Evolutionary conservation across 2,329 filamentous ascomycete species (phyloP), one percentile per base, ranked within the genome.

Genomic region (Calonectria ilicicola): DNA sequence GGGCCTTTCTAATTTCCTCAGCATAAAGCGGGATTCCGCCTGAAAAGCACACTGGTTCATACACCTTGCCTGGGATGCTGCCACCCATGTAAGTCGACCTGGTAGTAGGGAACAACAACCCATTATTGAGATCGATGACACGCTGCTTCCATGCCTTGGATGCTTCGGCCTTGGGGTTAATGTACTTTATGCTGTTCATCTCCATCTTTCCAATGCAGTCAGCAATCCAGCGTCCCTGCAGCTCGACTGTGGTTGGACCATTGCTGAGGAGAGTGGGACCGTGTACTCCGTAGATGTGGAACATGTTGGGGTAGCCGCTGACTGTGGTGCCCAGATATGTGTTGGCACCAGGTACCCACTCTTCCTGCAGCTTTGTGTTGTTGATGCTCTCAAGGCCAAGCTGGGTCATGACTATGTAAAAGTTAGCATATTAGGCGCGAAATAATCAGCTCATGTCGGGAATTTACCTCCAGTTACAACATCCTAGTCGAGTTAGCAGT

Each of bases 171-270:
- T 84, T 86, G 0, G 89, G 84, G 71, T 91, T 86, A 67, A 92
- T 86, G 66, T 86, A 88, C 74, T 86, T 87, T 77, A 90, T 83
- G 1, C 81, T 78, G 49, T 88, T 82, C 1, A 76, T 74, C 74
- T 85, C 80, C 74, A 91, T 87, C 79, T 89, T 85, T 38, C 83
- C 81, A 65, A 92, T 88, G 51, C 80, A 79, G 58, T 89, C 86
- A 19, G 84, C 83, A 67, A 91, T 87, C 89, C 89, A 92, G 0
- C 88, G 83, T 2, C 89, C 90, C 76, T 92, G 90, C 1, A 89
- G 76, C 74, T 91, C 88, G 7, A 88, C 86, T 1, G 84, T 86
- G 0, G 87, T 86, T 0, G 91, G 90, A 0, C 90, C 90, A 75
- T 92, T 92, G 77, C 84, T 81, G 6, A 91, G 82, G 0, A 89